Conservation (phyloP, 1,284 basidiomycete genomes). For the Porodaedalea pini region DNA sequence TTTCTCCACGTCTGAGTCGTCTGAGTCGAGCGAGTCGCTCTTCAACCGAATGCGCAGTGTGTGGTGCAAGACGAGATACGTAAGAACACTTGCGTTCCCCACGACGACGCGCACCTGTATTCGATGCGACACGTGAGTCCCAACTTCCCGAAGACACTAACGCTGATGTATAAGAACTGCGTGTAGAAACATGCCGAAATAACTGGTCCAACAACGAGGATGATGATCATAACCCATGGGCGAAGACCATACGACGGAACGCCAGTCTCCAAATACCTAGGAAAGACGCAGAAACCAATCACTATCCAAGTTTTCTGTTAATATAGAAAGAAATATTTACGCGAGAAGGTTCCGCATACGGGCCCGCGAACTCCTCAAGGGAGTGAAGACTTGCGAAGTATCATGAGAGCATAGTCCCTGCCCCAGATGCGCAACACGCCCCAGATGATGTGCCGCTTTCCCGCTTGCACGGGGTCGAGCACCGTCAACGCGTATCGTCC, state of each 20-base stretch:
- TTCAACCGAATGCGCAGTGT: slow-evolving; percentile 52
- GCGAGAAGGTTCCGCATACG: slow-evolving; percentile 13
- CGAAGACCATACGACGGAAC: neutral
- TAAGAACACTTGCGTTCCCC: slow-evolving; percentile 33
- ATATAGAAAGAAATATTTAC: slow-evolving; percentile 1
- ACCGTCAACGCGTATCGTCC: neutral
- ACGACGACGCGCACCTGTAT: slow-evolving; percentile 7
- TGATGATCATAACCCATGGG: slow-evolving; percentile 17
- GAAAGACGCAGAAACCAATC: neutral
- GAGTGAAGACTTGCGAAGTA: neutral
- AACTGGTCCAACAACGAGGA: slow-evolving; percentile 14
- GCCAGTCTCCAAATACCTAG: slow-evolving; percentile 18
- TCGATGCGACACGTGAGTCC: too few relatives aligned
- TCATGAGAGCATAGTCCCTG: slow-evolving; percentile 1
- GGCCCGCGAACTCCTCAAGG: slow-evolving; percentile 10
- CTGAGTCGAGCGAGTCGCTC: slow-evolving; percentile 8
- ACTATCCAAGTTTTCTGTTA: neutral
- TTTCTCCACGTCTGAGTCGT: slow-evolving; percentile 1
- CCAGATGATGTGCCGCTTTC: slow-evolving; percentile 20
- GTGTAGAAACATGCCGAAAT: slow-evolving; percentile 7
- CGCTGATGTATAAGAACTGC: slow-evolving; percentile 6
- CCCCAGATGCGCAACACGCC: slow-evolving; percentile 9
- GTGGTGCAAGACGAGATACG: slow-evolving; percentile 54
- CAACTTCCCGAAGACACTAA: neutral
- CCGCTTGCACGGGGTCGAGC: slow-evolving; percentile 9